Evolutionary conservation across 2,329 filamentous ascomycete species (phyloP), one percentile per base, ranked within the genome.

Genomic region (Cryphonectria parasitica): DNA sequence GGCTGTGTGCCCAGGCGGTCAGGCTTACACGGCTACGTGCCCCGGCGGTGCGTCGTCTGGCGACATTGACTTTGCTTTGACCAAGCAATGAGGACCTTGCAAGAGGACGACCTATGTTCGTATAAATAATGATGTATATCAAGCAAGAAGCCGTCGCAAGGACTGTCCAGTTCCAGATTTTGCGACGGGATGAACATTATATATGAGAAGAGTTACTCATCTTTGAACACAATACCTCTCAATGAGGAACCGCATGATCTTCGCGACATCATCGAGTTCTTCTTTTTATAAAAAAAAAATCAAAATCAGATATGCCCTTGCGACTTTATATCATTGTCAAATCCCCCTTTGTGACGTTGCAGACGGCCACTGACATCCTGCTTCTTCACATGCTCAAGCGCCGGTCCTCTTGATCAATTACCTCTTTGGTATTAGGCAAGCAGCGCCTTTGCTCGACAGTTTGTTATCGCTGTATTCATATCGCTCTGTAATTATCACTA

Each of bases 1-100:
- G 70, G 83, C 84, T 68, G 81, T 82, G 54, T 87, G 85, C 75
- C 84, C 84, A 34, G 83, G 81, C n/a, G 85, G 85, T 31, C 84
- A 82, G 70, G 79, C 86, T 75, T 79, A 77, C 63, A 83, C 78
- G 31, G 82, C 81, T 1, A 71, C 69, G 22, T 88, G 85, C 76
- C 75, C 81, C 5, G 84, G 85, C 6, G 85, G 84, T 10, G 85
- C 83, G 45, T 83, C 80, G 62, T 80, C 74, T 19, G 84, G 85
- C 56, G 78, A 86, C 73, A 80, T 86, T 8, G 77, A 76, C 69
- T 85, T 86, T 70, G 79, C 76, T 54, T 78, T 84, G 64, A 76
- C 75, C 60, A 77, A 76, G 28, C 61, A 71, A 25, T 68, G 52
- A 52, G 13, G 6, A 45, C n/a, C 41, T 45, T 5, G 22, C 19